Base-by-base conservation (phyloP, 139 green algal species). In the Chlamydomonas sp. region DNA sequence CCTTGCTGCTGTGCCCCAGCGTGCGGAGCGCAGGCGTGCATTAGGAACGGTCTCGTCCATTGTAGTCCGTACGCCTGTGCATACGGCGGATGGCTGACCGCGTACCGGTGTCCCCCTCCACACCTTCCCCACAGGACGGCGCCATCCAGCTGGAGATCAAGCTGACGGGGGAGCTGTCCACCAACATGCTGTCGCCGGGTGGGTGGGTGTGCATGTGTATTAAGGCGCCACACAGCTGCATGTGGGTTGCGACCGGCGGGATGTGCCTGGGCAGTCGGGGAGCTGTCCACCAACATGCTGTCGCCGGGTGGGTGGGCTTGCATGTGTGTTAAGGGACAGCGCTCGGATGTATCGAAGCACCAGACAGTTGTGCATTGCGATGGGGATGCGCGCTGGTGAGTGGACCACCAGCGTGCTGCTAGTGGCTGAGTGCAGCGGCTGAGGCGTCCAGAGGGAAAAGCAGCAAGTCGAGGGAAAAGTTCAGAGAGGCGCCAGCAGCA, bases 201-300 rank as follows among this genome's bases (percentile, higher is more conserved):
- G 61, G 74, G 74, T 63, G 8, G 8, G 16, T 78, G 72, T 14
- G 20, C 12, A 60, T 71, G 10, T 14, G 12, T 71, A 71, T 14
- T 71, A 71, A 71, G 31, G 31, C 31, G 31, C 31, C 31, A 49
- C 31, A 49, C 31, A 49, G 31, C 31, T 49, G 31, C 31, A 49
- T 49, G 31, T 49, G 31, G 31, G 31, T 49, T 49, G 31, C 31
- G 31, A 49, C 31, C 31, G 31, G 31, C 31, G 31, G 31, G 31
- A 49, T 49, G 31, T 49, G 31, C 31, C 31, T 49, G 31, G 31
- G 31, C 31, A 49, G 31, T 49, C 31, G 94, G 94, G 1, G 92
- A 95, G 92, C 93, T 96, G 9, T 92, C 83, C 69, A 96, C 94
- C 71, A 96, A 95, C 80, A 88, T 94, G 78, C 81, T 95, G 60